Evolutionary conservation across 495 filamentous ascomycete species (phyloP).

Genomic region (Chaetomidium leptoderma): DNA sequence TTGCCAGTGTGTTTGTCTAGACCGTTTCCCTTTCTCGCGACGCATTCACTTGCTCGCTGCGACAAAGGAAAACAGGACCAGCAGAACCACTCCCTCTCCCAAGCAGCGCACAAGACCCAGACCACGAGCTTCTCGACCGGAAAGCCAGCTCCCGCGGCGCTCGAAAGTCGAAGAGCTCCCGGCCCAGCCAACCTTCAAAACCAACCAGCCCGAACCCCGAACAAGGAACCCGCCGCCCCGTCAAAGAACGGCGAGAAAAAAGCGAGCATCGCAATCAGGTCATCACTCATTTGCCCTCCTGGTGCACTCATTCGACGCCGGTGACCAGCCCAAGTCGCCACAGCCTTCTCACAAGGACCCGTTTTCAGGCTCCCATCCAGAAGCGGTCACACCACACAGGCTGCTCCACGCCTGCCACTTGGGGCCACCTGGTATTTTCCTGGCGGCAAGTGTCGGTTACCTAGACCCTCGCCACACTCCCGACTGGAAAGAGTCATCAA

Average conservation of each 20-base stretch:
- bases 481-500: constrained; percentile 49
- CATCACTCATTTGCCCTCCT: constrained; percentile 12
- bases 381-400: constrained; percentile 31
- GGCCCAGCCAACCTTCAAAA: constrained; percentile 4
- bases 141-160: constrained; percentile 8
- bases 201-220: too few species aligned
- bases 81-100: constrained; percentile 19
- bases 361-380: constrained; percentile 39
- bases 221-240: constrained; percentile 16
- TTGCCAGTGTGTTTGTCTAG: constrained; percentile 33
- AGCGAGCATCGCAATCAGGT: not conserved
- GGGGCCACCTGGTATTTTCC: constrained; percentile 43
- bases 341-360: constrained; percentile 29
- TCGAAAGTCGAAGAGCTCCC: not conserved
- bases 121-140: constrained; percentile 10
- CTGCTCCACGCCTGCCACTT: constrained; percentile 33
- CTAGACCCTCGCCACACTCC: constrained; percentile 33
- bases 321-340: constrained; percentile 29
- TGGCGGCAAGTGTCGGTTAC: constrained; percentile 40
- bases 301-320: not conserved
- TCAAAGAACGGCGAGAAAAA: constrained; percentile 16
- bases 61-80: constrained; percentile 36
- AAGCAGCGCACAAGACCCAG: constrained; percentile 11
- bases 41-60: constrained; percentile 48
- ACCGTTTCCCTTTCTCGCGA: constrained; percentile 35